Evolutionary conservation across 352 stramenopile genomes (phyloP).

Genomic region (Thalassiosira exigua): DNA sequence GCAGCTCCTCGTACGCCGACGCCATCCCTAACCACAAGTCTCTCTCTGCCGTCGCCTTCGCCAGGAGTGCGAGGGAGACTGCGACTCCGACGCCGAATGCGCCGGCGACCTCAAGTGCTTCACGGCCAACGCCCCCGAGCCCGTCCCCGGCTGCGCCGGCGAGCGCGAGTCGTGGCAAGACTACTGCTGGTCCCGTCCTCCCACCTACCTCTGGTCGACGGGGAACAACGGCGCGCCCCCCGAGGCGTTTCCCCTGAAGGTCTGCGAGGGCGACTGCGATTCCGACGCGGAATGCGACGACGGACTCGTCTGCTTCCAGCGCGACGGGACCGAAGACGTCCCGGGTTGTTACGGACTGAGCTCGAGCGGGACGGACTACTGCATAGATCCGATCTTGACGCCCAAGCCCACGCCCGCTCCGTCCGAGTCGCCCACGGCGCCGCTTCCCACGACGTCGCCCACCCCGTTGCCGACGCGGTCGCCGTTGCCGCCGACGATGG

Average conservation of each 20-base stretch:
- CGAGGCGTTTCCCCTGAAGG: slow-evolving; percentile 27
- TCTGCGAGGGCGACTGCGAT: slow-evolving; percentile 61
- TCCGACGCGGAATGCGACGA: slow-evolving; percentile 36
- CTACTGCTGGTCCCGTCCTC: slow-evolving; percentile 21
- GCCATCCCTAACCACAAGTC: no score
- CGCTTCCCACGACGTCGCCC: not conserved
- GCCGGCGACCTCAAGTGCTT: not conserved
- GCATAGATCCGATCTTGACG: not conserved
- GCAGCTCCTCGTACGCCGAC: no score
- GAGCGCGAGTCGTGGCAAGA: slow-evolving; percentile 25
- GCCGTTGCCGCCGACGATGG: not conserved
- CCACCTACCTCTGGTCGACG: not conserved
- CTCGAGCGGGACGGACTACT: slow-evolving; percentile 19
- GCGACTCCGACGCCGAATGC: not conserved
- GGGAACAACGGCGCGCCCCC: slow-evolving; percentile 6
- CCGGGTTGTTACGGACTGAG: slow-evolving; percentile 43
- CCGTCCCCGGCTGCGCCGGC: slow-evolving; percentile 46
- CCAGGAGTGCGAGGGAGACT: not conserved
- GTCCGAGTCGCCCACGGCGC: not conserved
- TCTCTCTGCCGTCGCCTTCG: no score
- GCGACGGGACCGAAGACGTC: slow-evolving; percentile 27
- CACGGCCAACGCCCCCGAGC: slow-evolving; percentile 12
- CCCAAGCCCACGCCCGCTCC: not conserved
- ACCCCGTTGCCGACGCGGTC: not conserved
- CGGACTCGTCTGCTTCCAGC: slow-evolving; percentile 48